These are phyloP conservation scores for Aureobasidium leucospermi DNA, from an alignment of 2,329 filamentous ascomycete genomes.

Conservation along the genomic window DNA sequence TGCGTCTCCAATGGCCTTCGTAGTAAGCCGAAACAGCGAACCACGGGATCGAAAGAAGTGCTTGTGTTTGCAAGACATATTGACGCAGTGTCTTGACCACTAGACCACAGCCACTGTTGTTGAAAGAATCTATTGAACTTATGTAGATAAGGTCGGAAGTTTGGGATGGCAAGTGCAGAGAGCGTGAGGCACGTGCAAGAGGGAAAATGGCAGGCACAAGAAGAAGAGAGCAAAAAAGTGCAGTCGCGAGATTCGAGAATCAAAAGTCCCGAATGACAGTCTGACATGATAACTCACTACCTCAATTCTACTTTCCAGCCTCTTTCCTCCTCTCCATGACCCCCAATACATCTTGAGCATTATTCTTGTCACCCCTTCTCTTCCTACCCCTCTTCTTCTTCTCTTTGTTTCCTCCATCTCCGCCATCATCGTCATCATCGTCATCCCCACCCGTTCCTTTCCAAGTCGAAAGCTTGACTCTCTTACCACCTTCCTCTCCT, in stretches of 20 bases:
- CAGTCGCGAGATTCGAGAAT: neutral
- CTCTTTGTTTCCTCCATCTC: slow-evolving; percentile 28
- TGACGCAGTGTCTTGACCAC: neutral
- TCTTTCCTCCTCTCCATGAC: slow-evolving; percentile 61
- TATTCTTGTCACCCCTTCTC: slow-evolving; percentile 72
- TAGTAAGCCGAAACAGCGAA: too few species aligned
- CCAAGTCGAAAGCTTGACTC: slow-evolving; percentile 63
- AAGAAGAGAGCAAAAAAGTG: neutral
- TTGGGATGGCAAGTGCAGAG: neutral
- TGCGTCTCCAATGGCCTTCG: too few species aligned
- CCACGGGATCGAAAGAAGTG: too few species aligned
- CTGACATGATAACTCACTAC: neutral
- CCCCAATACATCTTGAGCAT: slow-evolving; percentile 68
- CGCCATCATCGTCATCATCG: slow-evolving; percentile 37
- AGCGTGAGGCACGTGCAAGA: neutral
- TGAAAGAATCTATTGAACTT: neutral
- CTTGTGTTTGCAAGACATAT: neutral
- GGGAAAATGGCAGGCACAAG: neutral
- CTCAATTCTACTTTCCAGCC: neutral
- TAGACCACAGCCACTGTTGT: neutral
- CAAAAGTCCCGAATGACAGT: too few species aligned
- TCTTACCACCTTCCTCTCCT: slow-evolving; percentile 50
- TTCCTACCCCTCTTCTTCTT: slow-evolving; percentile 60
- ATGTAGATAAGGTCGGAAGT: too few species aligned
- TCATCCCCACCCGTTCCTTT: slow-evolving; percentile 45